A percentile compares a stretch with the other conserved stretches of the same genome.
Evolutionary conservation across 805 yeast species (phyloP).

Genomic region (Metschnikowia bowlesiae): DNA sequence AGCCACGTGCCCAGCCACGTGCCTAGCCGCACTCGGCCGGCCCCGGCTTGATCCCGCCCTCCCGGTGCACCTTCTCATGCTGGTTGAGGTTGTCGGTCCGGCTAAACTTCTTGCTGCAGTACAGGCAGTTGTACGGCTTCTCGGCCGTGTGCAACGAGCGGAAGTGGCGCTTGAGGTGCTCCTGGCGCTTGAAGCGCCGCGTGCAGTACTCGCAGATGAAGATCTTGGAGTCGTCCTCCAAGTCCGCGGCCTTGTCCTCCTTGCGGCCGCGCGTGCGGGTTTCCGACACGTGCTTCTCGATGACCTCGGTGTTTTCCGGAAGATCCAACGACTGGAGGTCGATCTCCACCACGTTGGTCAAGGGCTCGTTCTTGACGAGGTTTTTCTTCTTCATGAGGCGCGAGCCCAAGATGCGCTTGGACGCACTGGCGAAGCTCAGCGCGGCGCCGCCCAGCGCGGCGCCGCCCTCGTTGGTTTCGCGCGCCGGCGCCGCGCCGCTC

Average conservation of each 20-base stretch:
- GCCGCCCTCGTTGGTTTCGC: neutral
- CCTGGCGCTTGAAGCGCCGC: conserved; percentile 68
- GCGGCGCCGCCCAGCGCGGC: conserved; percentile 10
- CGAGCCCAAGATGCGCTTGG: conserved; percentile 38
- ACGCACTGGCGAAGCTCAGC: conserved; percentile 29
- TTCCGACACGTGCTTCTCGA: conserved; percentile 30
- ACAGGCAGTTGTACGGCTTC: conserved; percentile 61
- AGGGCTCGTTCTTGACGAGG: neutral
- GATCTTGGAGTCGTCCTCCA: conserved; percentile 46
- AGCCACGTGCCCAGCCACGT: too few relatives aligned
- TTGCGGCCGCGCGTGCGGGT: conserved; percentile 53
- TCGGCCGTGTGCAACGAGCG: conserved; percentile 70
- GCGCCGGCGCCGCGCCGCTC: neutral
- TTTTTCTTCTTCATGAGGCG: conserved; percentile 32
- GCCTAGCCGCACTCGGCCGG: too few relatives aligned
- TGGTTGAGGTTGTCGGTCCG: conserved; percentile 64
- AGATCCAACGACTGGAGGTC: conserved; percentile 37
- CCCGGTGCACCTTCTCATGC: conserved; percentile 55
- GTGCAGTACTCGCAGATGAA: conserved; percentile 62
- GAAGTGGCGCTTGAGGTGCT: conserved; percentile 71
- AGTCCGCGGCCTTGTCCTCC: conserved; percentile 56
- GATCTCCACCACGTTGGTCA: conserved; percentile 32
- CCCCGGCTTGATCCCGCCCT: conserved; percentile 7
- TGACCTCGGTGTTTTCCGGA: conserved; percentile 37
- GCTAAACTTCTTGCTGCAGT: conserved; percentile 62